phyloP scores from a whole-genome alignment of 75 land plant genomes.

The Cupressus sempervirens region DNA sequence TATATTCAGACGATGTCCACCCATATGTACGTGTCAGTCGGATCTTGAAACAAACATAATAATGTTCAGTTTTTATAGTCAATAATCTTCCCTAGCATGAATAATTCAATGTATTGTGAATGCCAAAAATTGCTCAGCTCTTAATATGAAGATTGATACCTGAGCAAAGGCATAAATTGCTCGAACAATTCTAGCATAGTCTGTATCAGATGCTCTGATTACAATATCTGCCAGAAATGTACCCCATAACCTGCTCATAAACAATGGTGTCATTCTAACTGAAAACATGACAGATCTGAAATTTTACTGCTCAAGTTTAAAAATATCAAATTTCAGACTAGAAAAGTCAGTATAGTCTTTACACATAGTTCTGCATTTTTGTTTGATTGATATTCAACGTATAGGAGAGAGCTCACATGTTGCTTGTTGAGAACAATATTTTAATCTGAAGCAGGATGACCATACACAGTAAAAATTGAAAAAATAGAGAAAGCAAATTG shows the following conservation, averaged over 20 bases:
- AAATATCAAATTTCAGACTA: background rate
- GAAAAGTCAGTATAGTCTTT: background rate
- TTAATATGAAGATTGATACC: constrained; percentile 31
- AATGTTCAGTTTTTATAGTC: background rate
- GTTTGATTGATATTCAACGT: background rate
- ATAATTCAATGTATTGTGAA: background rate
- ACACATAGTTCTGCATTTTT: background rate
- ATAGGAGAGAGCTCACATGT: background rate
- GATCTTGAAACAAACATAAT: constrained; percentile 32
- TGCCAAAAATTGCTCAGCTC: background rate
- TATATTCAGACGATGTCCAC: constrained; percentile 30
- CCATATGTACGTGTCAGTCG: constrained; percentile 58
- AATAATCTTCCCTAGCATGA: background rate
- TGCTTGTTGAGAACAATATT: background rate
- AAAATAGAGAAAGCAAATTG: background rate
- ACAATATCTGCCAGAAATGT: constrained; percentile 90
- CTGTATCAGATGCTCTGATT: constrained; percentile 82
- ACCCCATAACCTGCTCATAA: constrained; percentile 81
- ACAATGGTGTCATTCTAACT: background rate
- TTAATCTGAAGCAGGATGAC: background rate
- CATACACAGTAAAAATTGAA: background rate
- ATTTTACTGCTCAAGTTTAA: background rate
- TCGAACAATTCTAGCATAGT: constrained; percentile 84
- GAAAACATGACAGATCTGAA: background rate
- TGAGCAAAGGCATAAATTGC: constrained; percentile 97